Evolutionary conservation across 345 rosid genomes (phyloP).

Genomic region (Lumnitzera littorea): DNA sequence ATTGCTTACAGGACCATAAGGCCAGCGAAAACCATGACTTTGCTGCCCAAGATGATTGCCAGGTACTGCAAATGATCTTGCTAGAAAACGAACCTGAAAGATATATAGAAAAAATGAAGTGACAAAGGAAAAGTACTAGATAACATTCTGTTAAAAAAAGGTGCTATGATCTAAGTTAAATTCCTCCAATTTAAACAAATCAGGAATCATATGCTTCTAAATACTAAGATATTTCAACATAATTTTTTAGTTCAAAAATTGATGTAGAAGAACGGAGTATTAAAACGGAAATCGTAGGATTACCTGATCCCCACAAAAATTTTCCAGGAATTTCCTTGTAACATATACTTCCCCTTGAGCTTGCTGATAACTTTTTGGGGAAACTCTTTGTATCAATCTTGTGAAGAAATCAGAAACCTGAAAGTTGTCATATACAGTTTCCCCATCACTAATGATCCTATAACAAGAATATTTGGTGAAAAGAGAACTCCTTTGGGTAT

Average conservation of each 20-base stretch:
- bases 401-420: conserved; percentile 87
- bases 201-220: too few species aligned
- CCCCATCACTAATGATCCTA: conserved; percentile 1
- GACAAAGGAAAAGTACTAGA: conserved; percentile 3
- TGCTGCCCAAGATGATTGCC: conserved; percentile 98
- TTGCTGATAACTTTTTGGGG: conserved; percentile 96
- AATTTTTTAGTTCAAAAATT: too few species aligned
- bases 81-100: conserved; percentile 81
- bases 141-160: not conserved
- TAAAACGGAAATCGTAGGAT: too few species aligned
- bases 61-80: conserved; percentile 86
- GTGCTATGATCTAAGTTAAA: too few species aligned
- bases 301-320: conserved; percentile 98
- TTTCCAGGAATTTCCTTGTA: conserved; percentile 79
- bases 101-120: not conserved
- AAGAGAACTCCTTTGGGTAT: conserved; percentile 2
- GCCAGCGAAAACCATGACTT: conserved; percentile 97
- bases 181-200: too few species aligned
- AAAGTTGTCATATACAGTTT: conserved; percentile 10
- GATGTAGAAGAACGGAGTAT: too few species aligned
- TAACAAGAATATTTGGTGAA: not conserved
- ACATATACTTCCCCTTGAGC: conserved; percentile 85
- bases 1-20: conserved; percentile 88
- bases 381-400: conserved; percentile 83
- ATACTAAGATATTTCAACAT: too few species aligned